Conservation (phyloP, 108 stramenopile species). For the Craspedostauros australis region DNA sequence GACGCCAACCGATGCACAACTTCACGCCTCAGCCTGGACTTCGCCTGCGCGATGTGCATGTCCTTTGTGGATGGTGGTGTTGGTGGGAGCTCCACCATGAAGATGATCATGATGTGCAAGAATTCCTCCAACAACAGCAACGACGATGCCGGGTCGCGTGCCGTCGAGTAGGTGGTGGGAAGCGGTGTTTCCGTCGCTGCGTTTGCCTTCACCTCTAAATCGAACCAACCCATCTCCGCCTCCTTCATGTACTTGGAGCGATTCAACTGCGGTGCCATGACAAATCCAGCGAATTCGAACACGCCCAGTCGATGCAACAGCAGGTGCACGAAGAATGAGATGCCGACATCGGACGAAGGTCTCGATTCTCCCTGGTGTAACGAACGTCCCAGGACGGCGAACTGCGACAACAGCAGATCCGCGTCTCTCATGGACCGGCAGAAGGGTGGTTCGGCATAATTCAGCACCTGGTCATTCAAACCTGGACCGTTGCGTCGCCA, state of each 20-base stretch:
- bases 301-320: slow-evolving; percentile 69
- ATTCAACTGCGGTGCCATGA: slow-evolving; percentile 45
- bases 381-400: slow-evolving; percentile 56
- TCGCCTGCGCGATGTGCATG: slow-evolving; percentile 60
- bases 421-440: slow-evolving; percentile 86
- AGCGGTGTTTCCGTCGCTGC: slow-evolving; percentile 10
- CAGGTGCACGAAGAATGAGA: slow-evolving; percentile 43
- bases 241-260: slow-evolving; percentile 50
- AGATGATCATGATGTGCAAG: slow-evolving; percentile 57
- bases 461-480: slow-evolving; percentile 77
- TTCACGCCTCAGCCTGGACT: slow-evolving; percentile 62
- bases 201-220: slow-evolving; percentile 14
- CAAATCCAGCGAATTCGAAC: slow-evolving; percentile 53
- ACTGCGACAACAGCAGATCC: slow-evolving; percentile 79
- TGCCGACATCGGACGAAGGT: slow-evolving; percentile 31
- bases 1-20: slow-evolving; percentile 71
- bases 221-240: slow-evolving; percentile 43
- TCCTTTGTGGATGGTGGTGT: slow-evolving; percentile 32
- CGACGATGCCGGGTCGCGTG: slow-evolving; percentile 36
- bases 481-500: slow-evolving; percentile 92
- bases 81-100: slow-evolving; percentile 68
- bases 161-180: slow-evolving; percentile 61
- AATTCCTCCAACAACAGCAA: slow-evolving; percentile 64
- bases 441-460: slow-evolving; percentile 91
- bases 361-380: slow-evolving; percentile 15